Evolutionary conservation across 805 yeast species (phyloP).

Genomic region (Schizosaccharomyces lindneri): DNA sequence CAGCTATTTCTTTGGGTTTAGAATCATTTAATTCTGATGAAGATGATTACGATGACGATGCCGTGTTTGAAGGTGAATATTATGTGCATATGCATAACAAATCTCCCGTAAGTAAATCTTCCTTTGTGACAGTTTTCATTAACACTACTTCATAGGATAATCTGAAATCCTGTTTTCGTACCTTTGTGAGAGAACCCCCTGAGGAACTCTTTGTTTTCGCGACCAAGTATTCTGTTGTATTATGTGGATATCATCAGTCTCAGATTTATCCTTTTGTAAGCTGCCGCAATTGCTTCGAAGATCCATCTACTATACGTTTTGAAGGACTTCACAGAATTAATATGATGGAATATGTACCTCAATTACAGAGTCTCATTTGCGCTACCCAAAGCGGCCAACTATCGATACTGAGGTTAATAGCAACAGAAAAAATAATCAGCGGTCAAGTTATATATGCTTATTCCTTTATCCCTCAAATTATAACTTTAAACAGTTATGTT

Average conservation of each 20-base stretch:
- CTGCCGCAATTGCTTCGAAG: background rate
- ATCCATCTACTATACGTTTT: background rate
- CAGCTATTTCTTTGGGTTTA: background rate
- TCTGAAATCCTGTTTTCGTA: background rate
- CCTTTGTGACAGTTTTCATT: too few species aligned
- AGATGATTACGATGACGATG: background rate
- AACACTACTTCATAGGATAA: background rate
- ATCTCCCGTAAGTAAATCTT: background rate
- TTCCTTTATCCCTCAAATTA: background rate
- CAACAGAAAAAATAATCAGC: background rate
- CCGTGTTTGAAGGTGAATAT: background rate
- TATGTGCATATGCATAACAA: background rate
- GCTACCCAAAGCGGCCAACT: conserved; percentile 1
- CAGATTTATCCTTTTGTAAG: background rate
- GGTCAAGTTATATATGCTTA: background rate
- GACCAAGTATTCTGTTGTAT: background rate
- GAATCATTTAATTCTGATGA: background rate
- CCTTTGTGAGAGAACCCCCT: background rate
- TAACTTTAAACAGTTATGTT: background rate
- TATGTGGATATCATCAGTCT: background rate
- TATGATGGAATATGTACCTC: background rate
- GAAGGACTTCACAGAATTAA: background rate
- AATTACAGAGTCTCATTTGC: background rate
- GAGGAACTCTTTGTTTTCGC: background rate
- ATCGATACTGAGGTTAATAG: background rate